phyloP scores from a whole-genome alignment of 108 stramenopile species.

The Schizochytrium sp. region DNA sequence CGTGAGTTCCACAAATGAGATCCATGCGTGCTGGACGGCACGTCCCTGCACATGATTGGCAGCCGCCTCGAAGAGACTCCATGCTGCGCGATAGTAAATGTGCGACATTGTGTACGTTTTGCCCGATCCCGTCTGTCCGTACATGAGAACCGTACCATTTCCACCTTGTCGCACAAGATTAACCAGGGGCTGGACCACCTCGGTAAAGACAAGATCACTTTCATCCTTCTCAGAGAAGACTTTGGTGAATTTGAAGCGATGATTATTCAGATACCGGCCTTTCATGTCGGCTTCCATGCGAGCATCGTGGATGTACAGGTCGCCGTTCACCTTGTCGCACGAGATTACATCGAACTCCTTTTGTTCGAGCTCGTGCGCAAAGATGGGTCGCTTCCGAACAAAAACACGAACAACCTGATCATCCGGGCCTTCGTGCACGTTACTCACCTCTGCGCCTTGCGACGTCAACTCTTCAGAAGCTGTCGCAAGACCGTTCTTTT shows the following conservation, averaged over 20 bases:
- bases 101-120: conserved; percentile 15
- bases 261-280: background rate
- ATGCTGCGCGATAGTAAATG: background rate
- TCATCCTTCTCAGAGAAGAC: background rate
- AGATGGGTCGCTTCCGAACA: background rate
- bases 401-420: background rate
- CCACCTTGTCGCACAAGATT: background rate
- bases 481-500: background rate
- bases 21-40: background rate
- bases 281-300: conserved; percentile 11
- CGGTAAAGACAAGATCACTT: background rate
- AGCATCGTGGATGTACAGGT: background rate
- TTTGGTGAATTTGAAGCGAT: background rate
- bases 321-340: background rate
- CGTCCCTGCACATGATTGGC: background rate
- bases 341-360: background rate
- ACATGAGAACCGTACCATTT: background rate
- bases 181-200: background rate
- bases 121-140: background rate
- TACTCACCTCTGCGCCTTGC: background rate
- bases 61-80: background rate
- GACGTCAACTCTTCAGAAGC: background rate
- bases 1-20: background rate
- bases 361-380: conserved; percentile 1
- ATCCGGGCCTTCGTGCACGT: background rate